Evolutionary conservation across 345 rosid genomes (phyloP).

Genomic region (Bruguiera sexangula): DNA sequence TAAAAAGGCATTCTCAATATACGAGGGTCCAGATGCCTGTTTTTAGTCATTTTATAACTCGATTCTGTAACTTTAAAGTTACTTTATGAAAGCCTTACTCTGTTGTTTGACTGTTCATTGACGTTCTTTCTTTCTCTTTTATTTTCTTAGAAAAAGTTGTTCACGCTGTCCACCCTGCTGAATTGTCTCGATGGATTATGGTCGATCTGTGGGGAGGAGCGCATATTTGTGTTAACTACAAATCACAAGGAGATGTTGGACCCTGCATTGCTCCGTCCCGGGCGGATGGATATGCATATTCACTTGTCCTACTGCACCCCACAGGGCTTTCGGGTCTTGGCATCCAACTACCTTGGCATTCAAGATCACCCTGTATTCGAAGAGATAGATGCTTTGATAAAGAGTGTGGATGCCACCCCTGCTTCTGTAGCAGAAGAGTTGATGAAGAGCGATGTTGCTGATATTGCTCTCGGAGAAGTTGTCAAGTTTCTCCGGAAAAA

Average conservation of each 20-base stretch:
- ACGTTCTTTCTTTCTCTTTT: no score
- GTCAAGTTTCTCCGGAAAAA: constrained; percentile 36
- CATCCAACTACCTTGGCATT: constrained; percentile 36
- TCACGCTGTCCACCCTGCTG: constrained; percentile 22
- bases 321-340: constrained; percentile 41
- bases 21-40: no score
- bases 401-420: constrained; percentile 37
- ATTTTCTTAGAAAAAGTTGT: neutral
- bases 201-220: constrained; percentile 25
- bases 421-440: constrained; percentile 50
- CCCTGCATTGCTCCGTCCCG: constrained; percentile 24
- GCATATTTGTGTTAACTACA: constrained; percentile 27
- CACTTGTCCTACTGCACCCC: constrained; percentile 40
- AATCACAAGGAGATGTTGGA: constrained; percentile 28
- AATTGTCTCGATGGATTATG: constrained; percentile 28
- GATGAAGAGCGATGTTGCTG: constrained; percentile 43
- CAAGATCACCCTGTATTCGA: constrained; percentile 25
- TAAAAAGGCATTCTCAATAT: no score
- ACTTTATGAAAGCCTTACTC: no score
- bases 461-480: constrained; percentile 31
- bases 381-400: constrained; percentile 37
- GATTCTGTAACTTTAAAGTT: no score
- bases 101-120: no score
- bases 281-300: constrained; percentile 32
- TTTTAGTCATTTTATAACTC: no score